Base-by-base conservation (phyloP, 257 asterid species). In the Misopates orontium region DNA sequence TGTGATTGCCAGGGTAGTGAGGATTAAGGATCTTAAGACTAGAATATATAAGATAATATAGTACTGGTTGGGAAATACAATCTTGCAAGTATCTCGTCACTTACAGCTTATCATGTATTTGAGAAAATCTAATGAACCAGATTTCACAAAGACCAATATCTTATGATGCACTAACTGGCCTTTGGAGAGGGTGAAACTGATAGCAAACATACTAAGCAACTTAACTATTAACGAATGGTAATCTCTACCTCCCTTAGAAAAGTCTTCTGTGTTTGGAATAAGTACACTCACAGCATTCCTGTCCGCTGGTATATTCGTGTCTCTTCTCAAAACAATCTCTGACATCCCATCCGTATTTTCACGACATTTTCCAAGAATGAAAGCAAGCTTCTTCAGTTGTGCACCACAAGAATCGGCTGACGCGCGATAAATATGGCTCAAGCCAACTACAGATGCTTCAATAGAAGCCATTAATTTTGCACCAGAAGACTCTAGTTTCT, bases 211-310 rank as follows among this genome's bases (percentile, higher is more conserved):
- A 8, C 21, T 23, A 32, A 57, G 60, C 55, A 72, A 75, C 62
- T 64, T 60, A 21, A 60, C 44, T 51, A 50, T 22, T 32, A 62
- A 58, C 67, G 39, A 73, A 56, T 9, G 66, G 66, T 24, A 58
- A 60, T 17, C 42, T 36, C 77, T 74, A 85, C 97, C 97, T 83
- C 74, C 85, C 66, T 50, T 18, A 68, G 84, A 77, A 51, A 62
- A 42, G 61, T 72, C 80, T 69, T 78, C 82, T 11, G 96, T 89
- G 77, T 88, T 77, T 31, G 91, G 95, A 75, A 91, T 66, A 24
- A 83, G 84, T 73, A 91, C 83, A 70, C 96, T 84, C 59, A 91
- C 87, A 52, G 97, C 97, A 86, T 88, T 91, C 42, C 55, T 58
- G 73, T 91, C 97, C 13, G 85, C 97, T 36, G 82, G 80, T 75